These are phyloP conservation scores for Eucalyptus regnans DNA, from an alignment of 345 rosid genomes.

Conservation along the genomic window DNA sequence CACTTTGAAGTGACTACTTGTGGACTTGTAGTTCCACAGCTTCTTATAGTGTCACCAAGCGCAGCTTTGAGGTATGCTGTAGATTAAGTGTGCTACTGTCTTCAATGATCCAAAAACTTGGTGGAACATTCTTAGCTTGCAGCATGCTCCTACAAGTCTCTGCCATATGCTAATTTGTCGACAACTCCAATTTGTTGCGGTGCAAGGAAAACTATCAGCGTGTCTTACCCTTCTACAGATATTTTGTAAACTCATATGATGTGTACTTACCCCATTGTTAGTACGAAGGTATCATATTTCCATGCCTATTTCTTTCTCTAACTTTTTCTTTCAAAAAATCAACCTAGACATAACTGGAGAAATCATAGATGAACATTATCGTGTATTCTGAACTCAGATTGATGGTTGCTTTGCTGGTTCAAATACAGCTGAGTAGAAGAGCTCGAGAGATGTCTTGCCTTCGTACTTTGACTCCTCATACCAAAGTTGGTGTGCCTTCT, in stretches of 20 bases:
- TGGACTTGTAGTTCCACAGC: neutral
- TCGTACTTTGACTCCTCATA: neutral
- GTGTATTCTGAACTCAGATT: neutral
- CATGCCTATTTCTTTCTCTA: too few species aligned
- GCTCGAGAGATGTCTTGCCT: neutral
- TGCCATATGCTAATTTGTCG: neutral
- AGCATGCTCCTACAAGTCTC: neutral
- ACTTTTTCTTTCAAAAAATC: neutral
- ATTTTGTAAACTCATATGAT: neutral
- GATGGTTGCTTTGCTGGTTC: neutral
- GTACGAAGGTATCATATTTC: neutral
- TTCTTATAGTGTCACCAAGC: neutral
- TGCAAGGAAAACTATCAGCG: neutral
- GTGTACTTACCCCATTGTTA: neutral
- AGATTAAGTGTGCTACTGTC: neutral
- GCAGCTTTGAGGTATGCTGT: neutral
- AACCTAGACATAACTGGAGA: neutral
- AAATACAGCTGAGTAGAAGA: slow-evolving; percentile 1
- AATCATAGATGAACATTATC: slow-evolving; percentile 2
- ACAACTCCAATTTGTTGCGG: neutral
- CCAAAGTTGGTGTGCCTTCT: neutral
- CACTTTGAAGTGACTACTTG: neutral
- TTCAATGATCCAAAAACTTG: neutral
- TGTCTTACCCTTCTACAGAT: neutral
- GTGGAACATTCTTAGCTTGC: neutral